Evolutionary conservation across 2,329 filamentous ascomycete species (phyloP), one percentile per base, ranked within the genome.

Genomic region (Fusarium stilboides): DNA sequence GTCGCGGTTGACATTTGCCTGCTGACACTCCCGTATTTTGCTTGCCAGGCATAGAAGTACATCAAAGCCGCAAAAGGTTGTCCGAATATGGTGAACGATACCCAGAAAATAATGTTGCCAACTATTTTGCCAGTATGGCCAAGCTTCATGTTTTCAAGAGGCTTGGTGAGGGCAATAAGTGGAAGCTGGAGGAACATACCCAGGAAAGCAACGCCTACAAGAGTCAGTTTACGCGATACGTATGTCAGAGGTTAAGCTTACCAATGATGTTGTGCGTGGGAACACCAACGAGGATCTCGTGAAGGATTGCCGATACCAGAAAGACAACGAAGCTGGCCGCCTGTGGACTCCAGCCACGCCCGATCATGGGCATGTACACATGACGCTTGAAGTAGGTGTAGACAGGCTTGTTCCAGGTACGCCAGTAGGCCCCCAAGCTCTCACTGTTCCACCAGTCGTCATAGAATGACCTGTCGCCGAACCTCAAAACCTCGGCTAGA

Each of bases 1-100:
- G 24, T 52, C 17, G 47, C 45, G 17, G 54, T 50, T 22, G 65
- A 61, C 68, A 77, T 69, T 51, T 78, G 77, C 70, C 81, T 84
- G 70, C 87, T 93, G 22, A 94, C 91, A 74, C 91, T 94, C 14
- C 96, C 96, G 77, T 97, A 98, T 83, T 98, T 98, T 57, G 94
- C 94, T 81, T 98, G 95, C 95, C 96, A 99, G 2, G 94, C 94
- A 78, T 98, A 98, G 79, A 98, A 99, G 79, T 99, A 99, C 78
- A 97, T 85, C 63, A 99, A 83, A 1, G 94, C 94, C 2, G 94
- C 96, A 73, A 98, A 88, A 1, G 96, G 96, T 83, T 99, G 96
- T 5, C 96, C 96, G 14, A 99, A 92, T 4, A 98, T 88, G 69
- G 95, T 98, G 77, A 99, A 99, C 14, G 92, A 95, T 20, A 98